Evolutionary conservation across 164 flowering plant genomes (phyloP).

Genomic region (Annona cherimola): DNA sequence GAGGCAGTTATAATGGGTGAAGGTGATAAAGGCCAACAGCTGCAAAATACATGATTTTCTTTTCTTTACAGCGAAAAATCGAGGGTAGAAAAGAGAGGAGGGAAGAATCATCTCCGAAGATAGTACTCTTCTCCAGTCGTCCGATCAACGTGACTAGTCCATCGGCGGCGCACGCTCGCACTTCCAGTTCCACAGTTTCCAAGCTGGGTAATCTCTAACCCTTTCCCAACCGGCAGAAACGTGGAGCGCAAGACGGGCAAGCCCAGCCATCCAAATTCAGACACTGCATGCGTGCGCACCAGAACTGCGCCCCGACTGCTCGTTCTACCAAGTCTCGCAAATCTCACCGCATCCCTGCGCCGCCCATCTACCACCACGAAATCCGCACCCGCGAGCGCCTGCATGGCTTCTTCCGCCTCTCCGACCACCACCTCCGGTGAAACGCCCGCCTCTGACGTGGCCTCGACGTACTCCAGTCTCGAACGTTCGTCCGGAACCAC

Average conservation of each 20-base stretch:
- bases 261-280: slow-evolving; percentile 44
- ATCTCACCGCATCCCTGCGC: slow-evolving; percentile 36
- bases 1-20: too few relatives aligned
- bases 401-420: slow-evolving; percentile 52
- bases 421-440: slow-evolving; percentile 56
- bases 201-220: slow-evolving; percentile 76
- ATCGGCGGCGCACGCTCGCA: slow-evolving; percentile 28
- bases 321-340: slow-evolving; percentile 42
- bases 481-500: slow-evolving; percentile 63
- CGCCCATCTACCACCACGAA: slow-evolving; percentile 72
- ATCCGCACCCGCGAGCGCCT: slow-evolving; percentile 46
- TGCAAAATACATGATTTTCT: too few relatives aligned
- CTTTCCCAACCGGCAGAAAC: slow-evolving; percentile 74
- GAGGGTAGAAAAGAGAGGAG: background rate
- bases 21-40: too few relatives aligned
- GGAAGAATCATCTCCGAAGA: slow-evolving; percentile 33
- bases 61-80: too few relatives aligned
- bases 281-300: slow-evolving; percentile 53
- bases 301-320: slow-evolving; percentile 65
- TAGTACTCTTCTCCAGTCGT: slow-evolving; percentile 46
- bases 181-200: slow-evolving; percentile 19
- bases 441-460: slow-evolving; percentile 28
- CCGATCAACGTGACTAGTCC: slow-evolving; percentile 54
- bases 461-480: slow-evolving; percentile 37
- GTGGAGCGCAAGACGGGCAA: slow-evolving; percentile 63